A percentile compares a stretch with the other conserved stretches of the same genome.
Conservation (phyloP, 139 green algal species). For the Chlamydomonas schloesseri region DNA sequence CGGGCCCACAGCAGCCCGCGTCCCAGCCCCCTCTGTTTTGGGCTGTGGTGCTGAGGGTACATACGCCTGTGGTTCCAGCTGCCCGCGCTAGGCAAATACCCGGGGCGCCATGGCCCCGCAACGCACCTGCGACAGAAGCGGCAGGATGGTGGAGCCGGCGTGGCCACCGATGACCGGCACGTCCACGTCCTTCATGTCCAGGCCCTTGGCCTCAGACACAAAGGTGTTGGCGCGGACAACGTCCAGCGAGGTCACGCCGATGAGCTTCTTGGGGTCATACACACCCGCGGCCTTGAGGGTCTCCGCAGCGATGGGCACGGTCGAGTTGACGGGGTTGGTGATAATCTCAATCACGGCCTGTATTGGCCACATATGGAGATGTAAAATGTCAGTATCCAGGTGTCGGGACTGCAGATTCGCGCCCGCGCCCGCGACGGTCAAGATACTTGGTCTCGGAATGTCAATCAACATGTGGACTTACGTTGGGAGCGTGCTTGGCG, state of each 20-base stretch:
- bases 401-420: not conserved
- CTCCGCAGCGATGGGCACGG: conserved; percentile 98
- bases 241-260: conserved; percentile 98
- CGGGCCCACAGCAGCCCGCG: too few relatives aligned
- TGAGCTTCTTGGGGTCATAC: conserved; percentile 90
- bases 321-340: conserved; percentile 99
- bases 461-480: conserved; percentile 35
- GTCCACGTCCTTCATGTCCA: conserved; percentile 81
- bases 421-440: too few relatives aligned
- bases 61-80: too few relatives aligned
- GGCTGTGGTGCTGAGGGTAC: too few relatives aligned
- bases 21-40: too few relatives aligned
- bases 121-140: conserved; percentile 90
- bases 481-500: conserved; percentile 84
- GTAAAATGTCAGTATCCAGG: not conserved
- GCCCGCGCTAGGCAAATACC: too few relatives aligned
- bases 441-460: not conserved
- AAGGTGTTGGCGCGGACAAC: conserved; percentile 96
- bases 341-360: conserved; percentile 93
- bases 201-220: conserved; percentile 71
- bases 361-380: not conserved
- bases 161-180: conserved; percentile 97
- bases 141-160: conserved; percentile 95
- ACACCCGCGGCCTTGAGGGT: conserved; percentile 83
- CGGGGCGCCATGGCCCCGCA: too few relatives aligned